A percentile compares a stretch with the other conserved stretches of the same genome.
Evolutionary conservation across 768 basidiomycete species (phyloP).

Genomic region (Boletus fagicola): DNA sequence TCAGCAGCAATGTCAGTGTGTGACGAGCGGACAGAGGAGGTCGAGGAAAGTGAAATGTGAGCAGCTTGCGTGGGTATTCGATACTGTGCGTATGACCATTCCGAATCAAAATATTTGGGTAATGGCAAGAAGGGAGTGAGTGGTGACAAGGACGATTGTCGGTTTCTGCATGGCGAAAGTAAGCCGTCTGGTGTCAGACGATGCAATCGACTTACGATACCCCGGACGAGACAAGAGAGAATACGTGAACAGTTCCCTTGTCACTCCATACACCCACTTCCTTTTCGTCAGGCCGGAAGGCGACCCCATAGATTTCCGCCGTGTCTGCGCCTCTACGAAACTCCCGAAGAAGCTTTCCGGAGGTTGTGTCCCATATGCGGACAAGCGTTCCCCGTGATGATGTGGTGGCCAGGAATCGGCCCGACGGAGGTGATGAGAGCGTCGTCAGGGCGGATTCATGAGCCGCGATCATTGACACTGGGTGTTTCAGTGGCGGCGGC

Average conservation of each 20-base stretch:
- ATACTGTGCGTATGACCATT: conserved; percentile 95
- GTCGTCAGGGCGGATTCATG: conserved; percentile 79
- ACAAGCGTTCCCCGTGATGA: conserved; percentile 82
- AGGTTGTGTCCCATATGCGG: conserved; percentile 77
- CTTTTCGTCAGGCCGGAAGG: conserved; percentile 81
- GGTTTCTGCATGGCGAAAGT: conserved; percentile 54
- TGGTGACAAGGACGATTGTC: conserved; percentile 79
- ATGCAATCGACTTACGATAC: conserved; percentile 51
- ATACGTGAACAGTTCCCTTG: conserved; percentile 92
- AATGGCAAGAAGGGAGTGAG: conserved; percentile 77
- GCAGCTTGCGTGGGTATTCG: conserved; percentile 82
- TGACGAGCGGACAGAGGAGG: conserved; percentile 54
- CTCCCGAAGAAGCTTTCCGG: conserved; percentile 74
- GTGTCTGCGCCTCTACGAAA: conserved; percentile 85
- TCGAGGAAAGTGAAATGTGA: conserved; percentile 74
- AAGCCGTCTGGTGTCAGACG: conserved; percentile 1
- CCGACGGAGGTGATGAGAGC: conserved; percentile 73
- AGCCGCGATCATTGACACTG: conserved; percentile 79
- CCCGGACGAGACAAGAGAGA: conserved; percentile 67
- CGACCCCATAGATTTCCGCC: conserved; percentile 88
- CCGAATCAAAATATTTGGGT: conserved; percentile 91
- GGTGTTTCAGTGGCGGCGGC: conserved; percentile 56
- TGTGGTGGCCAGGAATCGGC: conserved; percentile 78
- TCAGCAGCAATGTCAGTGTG: conserved; percentile 68
- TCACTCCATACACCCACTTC: conserved; percentile 93